Evolutionary conservation across 306 rosid genomes (phyloP).

Genomic region (Vigna angularis): DNA sequence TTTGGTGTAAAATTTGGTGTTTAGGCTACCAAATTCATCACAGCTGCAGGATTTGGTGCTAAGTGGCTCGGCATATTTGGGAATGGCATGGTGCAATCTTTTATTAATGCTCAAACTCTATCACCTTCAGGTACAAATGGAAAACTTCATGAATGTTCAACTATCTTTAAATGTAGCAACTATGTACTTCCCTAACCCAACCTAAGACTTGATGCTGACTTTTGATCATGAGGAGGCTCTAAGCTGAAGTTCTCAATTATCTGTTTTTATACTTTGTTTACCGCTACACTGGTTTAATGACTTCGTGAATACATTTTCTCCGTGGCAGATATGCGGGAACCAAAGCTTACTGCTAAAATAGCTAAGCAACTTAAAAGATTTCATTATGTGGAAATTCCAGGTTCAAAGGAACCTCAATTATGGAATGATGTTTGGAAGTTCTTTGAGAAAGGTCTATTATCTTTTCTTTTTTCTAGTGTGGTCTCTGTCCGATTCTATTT

Average conservation of each 20-base stretch:
- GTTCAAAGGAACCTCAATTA: slow-evolving; percentile 87
- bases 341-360: slow-evolving; percentile 77
- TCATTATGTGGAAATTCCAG: slow-evolving; percentile 85
- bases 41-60: slow-evolving; percentile 97
- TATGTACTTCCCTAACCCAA: background rate
- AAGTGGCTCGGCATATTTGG: slow-evolving; percentile 85
- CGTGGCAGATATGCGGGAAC: slow-evolving; percentile 78
- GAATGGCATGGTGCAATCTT: slow-evolving; percentile 93
- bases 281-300: slow-evolving; percentile 41
- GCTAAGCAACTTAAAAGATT: slow-evolving; percentile 75
- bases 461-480: slow-evolving; percentile 11
- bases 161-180: background rate
- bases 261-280: slow-evolving; percentile 42
- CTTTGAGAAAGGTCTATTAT: slow-evolving; percentile 73
- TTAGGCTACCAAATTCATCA: slow-evolving; percentile 89
- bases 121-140: slow-evolving; percentile 65
- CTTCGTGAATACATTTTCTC: slow-evolving; percentile 42
- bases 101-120: slow-evolving; percentile 79
- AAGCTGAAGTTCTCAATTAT: slow-evolving; percentile 15
- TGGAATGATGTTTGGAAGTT: slow-evolving; percentile 86
- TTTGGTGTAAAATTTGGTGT: slow-evolving; percentile 50
- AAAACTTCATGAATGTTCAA: slow-evolving; percentile 23
- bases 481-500: slow-evolving; percentile 23
- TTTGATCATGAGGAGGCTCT: background rate
- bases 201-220: slow-evolving; percentile 23